Evolutionary conservation across 768 basidiomycete species (phyloP), one percentile per base, ranked within the genome.

Genomic region (Panus rudis): DNA sequence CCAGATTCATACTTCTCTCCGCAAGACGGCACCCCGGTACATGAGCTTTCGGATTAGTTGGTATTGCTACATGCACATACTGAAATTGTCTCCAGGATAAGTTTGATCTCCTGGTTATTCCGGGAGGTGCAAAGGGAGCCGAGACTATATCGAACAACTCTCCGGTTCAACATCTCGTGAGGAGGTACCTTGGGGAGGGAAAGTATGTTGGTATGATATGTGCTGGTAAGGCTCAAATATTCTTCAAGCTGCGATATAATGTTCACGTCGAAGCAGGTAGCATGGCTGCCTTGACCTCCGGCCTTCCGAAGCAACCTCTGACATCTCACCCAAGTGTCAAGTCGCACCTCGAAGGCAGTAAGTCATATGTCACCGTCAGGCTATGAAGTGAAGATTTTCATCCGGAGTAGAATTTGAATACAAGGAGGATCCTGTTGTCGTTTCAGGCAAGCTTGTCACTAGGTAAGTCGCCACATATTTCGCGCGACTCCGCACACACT

Each of bases 131-230:
- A 6, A 76, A 79, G 57, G 88, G 88, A 10, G 84, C 88, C 0
- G 77, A 83, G 39, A 84, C 79, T 0, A 77, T 91, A 32, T 77
- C 86, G 1, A 65, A 66, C 23, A 78, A 70, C 41, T 52, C 63
- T 16, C 64, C 61, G 2, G 82, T 90, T 2, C 84, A 89, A 55
- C 64, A 69, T 0, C 68, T 88, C 8, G 72, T 90, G 11, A 66
- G 70, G 42, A 61, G 68, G 17, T 89, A 78, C 52, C 56, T 84
- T 34, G 58, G 68, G 19, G 50, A 64, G 20, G 69, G 66, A 12
- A 84, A 81, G 54, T 54, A 73, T 21, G 81, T 91, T 20, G 88
- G 79, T 1, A 88, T 90, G 87, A 87, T 90, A 35, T 91, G 88
- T 54, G 88, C 88, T 39, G 87, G 87, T 81, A 41, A 25, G 70